Evolutionary conservation across 495 filamentous ascomycete genomes (phyloP).

Genomic region (Trichoderma orchidacearum): DNA sequence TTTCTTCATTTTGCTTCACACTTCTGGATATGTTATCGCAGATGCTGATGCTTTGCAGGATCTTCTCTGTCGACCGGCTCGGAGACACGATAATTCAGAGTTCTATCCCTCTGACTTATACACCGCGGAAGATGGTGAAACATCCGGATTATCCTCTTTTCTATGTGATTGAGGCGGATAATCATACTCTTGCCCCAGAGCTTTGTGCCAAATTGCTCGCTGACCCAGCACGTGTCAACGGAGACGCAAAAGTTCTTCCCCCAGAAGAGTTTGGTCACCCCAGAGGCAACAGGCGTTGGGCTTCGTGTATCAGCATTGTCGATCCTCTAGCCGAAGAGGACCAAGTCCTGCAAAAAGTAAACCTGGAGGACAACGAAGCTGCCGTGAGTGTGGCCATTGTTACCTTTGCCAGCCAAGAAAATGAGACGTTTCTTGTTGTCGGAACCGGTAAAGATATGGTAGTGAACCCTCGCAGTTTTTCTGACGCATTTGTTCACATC

Average conservation of each 20-base stretch:
- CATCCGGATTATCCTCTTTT: constrained; percentile 82
- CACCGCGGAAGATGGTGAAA: constrained; percentile 72
- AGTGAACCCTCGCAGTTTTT: constrained; percentile 58
- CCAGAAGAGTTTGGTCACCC: constrained; percentile 87
- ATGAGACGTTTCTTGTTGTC: constrained; percentile 81
- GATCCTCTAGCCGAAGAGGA: constrained; percentile 65
- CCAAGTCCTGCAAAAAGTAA: constrained; percentile 55
- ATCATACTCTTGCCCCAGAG: constrained; percentile 68
- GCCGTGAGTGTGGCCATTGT: constrained; percentile 77
- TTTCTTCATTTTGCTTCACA: not conserved
- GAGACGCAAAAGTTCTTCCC: constrained; percentile 53
- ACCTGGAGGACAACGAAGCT: constrained; percentile 81
- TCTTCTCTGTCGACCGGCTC: constrained; percentile 80
- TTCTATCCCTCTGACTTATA: constrained; percentile 78
- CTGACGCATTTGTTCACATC: constrained; percentile 76
- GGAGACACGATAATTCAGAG: constrained; percentile 79
- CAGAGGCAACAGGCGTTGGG: constrained; percentile 73
- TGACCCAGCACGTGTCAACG: constrained; percentile 52
- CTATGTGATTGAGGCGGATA: constrained; percentile 88
- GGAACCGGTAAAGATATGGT: constrained; percentile 87
- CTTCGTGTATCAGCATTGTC: constrained; percentile 81
- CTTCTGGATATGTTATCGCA: not conserved
- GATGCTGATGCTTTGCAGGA: constrained; percentile 37
- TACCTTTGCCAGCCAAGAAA: constrained; percentile 73
- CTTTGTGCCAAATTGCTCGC: constrained; percentile 56